phyloP scores from a whole-genome alignment of 768 basidiomycete species.

The Symmetrospora coprosmae region DNA sequence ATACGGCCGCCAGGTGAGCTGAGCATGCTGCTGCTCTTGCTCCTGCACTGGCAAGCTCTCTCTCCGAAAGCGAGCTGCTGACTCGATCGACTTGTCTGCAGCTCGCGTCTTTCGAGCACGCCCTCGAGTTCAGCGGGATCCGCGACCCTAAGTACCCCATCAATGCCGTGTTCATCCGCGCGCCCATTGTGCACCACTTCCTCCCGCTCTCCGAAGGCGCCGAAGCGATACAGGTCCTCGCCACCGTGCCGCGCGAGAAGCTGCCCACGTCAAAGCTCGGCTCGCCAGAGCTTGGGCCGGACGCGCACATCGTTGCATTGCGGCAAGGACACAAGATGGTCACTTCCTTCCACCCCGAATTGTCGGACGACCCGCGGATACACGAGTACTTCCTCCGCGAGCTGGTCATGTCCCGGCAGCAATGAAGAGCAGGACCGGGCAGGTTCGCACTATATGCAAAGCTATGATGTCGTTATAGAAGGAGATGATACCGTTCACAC shows the following conservation, averaged over 20 bases:
- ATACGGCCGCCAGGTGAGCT: slow-evolving; percentile 74
- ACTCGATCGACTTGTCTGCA: slow-evolving; percentile 38
- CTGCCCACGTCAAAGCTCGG: slow-evolving; percentile 36
- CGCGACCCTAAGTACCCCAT: slow-evolving; percentile 51
- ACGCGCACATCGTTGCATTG: slow-evolving; percentile 60
- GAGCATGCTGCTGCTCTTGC: no score
- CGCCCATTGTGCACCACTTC: slow-evolving; percentile 46
- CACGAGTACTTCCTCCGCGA: slow-evolving; percentile 77
- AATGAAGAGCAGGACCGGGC: no score
- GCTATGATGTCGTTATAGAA: no score
- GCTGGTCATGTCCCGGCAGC: no score
- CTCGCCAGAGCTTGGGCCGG: slow-evolving; percentile 24
- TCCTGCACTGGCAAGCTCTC: not conserved
- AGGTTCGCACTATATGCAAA: no score
- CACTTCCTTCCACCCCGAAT: slow-evolving; percentile 87
- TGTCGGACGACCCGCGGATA: slow-evolving; percentile 71
- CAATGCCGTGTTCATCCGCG: slow-evolving; percentile 81
- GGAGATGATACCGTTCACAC: no score
- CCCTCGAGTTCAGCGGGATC: slow-evolving; percentile 52
- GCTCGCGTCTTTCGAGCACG: slow-evolving; percentile 81
- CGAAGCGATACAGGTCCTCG: slow-evolving; percentile 55
- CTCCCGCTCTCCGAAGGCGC: slow-evolving; percentile 18
- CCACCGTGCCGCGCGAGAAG: slow-evolving; percentile 49
- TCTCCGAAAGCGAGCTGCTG: no score
- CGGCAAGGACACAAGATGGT: slow-evolving; percentile 70